A percentile compares a stretch with the other conserved stretches of the same genome.
Conservation (phyloP, 2,329 filamentous ascomycete species). For the Graphilbum sp. region DNA sequence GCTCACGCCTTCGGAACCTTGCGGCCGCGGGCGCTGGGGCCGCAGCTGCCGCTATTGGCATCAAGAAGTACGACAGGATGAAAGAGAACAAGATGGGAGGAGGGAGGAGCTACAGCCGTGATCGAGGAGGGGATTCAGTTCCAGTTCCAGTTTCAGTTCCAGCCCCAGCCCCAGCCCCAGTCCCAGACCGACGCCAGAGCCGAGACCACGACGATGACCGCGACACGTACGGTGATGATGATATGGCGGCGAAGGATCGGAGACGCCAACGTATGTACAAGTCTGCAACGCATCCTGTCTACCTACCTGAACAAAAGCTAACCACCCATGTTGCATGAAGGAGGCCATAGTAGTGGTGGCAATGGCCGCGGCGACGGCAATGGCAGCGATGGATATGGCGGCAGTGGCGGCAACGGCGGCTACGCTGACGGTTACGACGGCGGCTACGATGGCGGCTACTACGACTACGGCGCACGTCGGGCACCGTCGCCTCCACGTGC, state of each 20-base stretch:
- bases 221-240: conserved; percentile 9
- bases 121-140: conserved; percentile 12
- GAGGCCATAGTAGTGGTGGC: no score
- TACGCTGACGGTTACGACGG: conserved; percentile 19
- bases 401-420: conserved; percentile 20
- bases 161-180: no score
- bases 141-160: no score
- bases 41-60: conserved; percentile 44
- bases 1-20: conserved; percentile 36
- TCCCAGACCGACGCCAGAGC: neutral
- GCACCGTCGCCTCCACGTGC: conserved; percentile 31
- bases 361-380: no score
- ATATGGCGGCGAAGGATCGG: conserved; percentile 14
- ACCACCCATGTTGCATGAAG: no score
- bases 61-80: conserved; percentile 39
- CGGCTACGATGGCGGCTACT: conserved; percentile 18
- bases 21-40: conserved; percentile 37
- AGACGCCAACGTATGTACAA: no score
- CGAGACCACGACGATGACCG: conserved; percentile 6
- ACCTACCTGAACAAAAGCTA: no score
- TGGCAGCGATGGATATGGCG: neutral
- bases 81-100: conserved; percentile 7
- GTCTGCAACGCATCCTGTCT: no score
- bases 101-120: conserved; percentile 20
- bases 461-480: conserved; percentile 14